Percentiles rank a stretch among this genome's conserved stretches.
phyloP scores from a whole-genome alignment of 192 early-diverging fungal species.

The Coemansia sp. region DNA sequence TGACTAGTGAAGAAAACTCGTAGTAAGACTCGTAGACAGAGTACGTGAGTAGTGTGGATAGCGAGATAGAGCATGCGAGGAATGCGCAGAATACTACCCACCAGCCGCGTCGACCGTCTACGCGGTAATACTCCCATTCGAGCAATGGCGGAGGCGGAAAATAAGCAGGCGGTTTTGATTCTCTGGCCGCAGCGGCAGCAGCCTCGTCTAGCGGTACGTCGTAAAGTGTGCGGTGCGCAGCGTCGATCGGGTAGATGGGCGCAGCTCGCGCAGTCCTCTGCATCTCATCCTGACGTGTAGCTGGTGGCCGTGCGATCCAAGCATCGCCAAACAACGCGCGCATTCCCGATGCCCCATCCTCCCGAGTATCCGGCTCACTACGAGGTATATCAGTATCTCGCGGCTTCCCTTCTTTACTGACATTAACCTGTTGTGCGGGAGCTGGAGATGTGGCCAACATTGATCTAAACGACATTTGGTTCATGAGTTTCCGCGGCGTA shows the following conservation, averaged over 20 bases:
- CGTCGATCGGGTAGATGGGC: constrained; percentile 7
- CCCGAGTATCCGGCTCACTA: not conserved
- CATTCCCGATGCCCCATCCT: constrained; percentile 8
- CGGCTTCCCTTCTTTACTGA: not conserved
- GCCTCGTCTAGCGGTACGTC: constrained; percentile 21
- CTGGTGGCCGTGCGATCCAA: constrained; percentile 30
- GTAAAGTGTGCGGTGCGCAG: constrained; percentile 16
- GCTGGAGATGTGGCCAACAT: constrained; percentile 23
- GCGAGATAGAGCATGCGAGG: constrained; percentile 26
- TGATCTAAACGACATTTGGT: constrained; percentile 30
- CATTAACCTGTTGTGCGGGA: not conserved
- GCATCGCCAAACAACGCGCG: constrained; percentile 36
- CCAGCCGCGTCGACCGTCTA: constrained; percentile 28
- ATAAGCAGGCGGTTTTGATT: not conserved
- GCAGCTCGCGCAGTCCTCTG: not conserved
- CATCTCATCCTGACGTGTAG: not conserved
- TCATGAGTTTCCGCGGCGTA: constrained; percentile 33
- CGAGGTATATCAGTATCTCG: not conserved
- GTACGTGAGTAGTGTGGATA: constrained; percentile 42
- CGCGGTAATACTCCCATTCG: constrained; percentile 40
- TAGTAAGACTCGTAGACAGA: constrained; percentile 45
- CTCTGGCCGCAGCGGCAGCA: not conserved
- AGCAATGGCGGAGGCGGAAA: not conserved
- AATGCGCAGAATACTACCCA: constrained; percentile 32
- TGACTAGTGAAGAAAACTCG: not conserved